These are phyloP conservation scores for Hawksworthiomyces lignivorus DNA, from an alignment of 2,329 filamentous ascomycete species.

Conservation along the genomic window DNA sequence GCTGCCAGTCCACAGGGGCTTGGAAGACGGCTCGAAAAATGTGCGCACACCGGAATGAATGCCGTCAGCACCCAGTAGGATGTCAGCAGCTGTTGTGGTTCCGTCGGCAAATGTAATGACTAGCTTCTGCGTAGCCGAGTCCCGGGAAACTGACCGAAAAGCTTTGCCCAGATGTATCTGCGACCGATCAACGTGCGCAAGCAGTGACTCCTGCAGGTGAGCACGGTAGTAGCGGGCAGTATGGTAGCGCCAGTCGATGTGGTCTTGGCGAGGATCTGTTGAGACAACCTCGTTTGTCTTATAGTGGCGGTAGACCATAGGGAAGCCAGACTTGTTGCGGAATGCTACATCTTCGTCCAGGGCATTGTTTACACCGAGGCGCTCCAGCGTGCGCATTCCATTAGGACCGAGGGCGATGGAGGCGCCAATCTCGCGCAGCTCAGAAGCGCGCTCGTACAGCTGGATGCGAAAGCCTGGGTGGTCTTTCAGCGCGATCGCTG, in stretches of 20 bases:
- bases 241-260: conserved; percentile 28
- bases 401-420: conserved; percentile 45
- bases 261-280: conserved; percentile 32
- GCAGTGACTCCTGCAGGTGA: conserved; percentile 41
- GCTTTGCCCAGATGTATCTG: conserved; percentile 36
- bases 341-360: conserved; percentile 32
- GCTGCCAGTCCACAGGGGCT: conserved; percentile 34
- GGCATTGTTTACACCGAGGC: conserved; percentile 39
- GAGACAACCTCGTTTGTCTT: conserved; percentile 36
- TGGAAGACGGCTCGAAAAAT: conserved; percentile 34
- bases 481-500: conserved; percentile 22
- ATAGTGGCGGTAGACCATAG: conserved; percentile 39
- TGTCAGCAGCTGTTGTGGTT: conserved; percentile 32
- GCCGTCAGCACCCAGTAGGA: conserved; percentile 46
- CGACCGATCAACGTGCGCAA: conserved; percentile 33
- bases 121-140: conserved; percentile 20
- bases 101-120: conserved; percentile 41
- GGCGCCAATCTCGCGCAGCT: conserved; percentile 39
- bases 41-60: conserved; percentile 39
- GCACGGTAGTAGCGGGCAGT: conserved; percentile 39
- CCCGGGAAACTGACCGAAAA: conserved; percentile 27
- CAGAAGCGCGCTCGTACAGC: conserved; percentile 40
- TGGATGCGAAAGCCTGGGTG: conserved; percentile 19
- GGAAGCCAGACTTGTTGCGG: conserved; percentile 31
- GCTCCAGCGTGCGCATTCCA: conserved; percentile 43